Percentiles rank a stretch among this genome's conserved stretches.
phyloP scores from a whole-genome alignment of 495 filamentous ascomycete genomes.

The Pyronema domesticum region DNA sequence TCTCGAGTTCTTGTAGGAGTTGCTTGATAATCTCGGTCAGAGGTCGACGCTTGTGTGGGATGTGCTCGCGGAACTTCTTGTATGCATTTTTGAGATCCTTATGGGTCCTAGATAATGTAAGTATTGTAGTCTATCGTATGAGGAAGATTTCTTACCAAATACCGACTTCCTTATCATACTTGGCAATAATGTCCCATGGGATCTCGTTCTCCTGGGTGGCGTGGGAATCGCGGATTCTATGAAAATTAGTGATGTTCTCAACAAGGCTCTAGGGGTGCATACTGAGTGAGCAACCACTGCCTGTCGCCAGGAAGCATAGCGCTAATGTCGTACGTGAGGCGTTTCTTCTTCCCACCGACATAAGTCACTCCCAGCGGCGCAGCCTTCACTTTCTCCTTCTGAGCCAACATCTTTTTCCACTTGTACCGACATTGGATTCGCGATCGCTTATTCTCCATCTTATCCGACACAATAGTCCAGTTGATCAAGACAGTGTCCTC shows the following conservation, averaged over 20 bases:
- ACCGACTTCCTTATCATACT: conserved; percentile 19
- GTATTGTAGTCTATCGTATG: neutral
- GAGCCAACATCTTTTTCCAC: conserved; percentile 38
- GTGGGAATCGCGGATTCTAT: conserved; percentile 30
- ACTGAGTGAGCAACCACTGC: conserved; percentile 29
- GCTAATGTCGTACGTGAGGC: conserved; percentile 5
- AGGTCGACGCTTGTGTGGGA: conserved; percentile 30
- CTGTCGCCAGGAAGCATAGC: conserved; percentile 32
- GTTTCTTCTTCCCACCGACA: conserved; percentile 11
- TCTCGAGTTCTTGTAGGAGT: conserved; percentile 30
- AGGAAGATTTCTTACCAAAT: conserved; percentile 6
- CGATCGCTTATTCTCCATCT: conserved; percentile 41
- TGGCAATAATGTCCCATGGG: conserved; percentile 36
- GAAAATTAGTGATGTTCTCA: neutral
- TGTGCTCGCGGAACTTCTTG: conserved; percentile 30
- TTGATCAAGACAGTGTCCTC: conserved; percentile 34
- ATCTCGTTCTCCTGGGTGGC: conserved; percentile 35
- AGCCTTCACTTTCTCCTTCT: conserved; percentile 12
- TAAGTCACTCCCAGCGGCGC: conserved; percentile 4
- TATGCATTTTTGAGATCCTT: conserved; percentile 34
- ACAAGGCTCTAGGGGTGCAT: neutral
- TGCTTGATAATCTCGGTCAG: conserved; percentile 31
- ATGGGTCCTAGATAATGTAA: conserved; percentile 26
- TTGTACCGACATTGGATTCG: conserved; percentile 51
- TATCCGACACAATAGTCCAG: conserved; percentile 45